Base-by-base conservation (phyloP, 345 rosid species). In the Populus simonii region DNA sequence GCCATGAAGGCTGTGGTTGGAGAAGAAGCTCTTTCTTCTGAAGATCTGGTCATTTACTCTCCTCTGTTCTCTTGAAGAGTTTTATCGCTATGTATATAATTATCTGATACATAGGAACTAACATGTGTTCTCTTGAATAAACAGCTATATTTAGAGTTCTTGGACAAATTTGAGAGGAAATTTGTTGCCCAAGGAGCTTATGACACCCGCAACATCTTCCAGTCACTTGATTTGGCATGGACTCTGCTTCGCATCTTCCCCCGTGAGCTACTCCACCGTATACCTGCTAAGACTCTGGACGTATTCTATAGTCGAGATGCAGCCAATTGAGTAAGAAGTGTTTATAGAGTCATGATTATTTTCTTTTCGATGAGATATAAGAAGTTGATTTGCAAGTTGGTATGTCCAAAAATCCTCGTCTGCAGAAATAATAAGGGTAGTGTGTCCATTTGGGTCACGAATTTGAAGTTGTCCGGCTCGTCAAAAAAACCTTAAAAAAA, bases 1-100 rank as follows among this genome's bases (percentile, higher is more conserved):
- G 99, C 99, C 66, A 95, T 95, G 99, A 92, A 95, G 86, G 98
- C 98, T 71, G 99, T 95, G 84, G 99, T 95, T 22, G 99, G 99
- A 90, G 98, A 93, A 81, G 98, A 94, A 91, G 98, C 98, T 29
- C 97, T 94, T 75, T 94, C 97, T 74, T 92, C 97, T 6, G 98
- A 94, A 88, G 98, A 94, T 77, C 85, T 94, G 98, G 98, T 94
- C 72, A 71, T 74, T 71, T 45, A 63, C 82, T 74, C 47, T 79
- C 74, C 74, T 77, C 36, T 74, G 66, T 23, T 47, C 33, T n/a
- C 76, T 11, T 72, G 35, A 75, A 53, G 33, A 71, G 25, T 53
- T 67, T 71, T 18, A 13, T 67, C 76, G 3, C 39, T 43, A 8
- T 66, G 22, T 7, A 70, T n/a, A 47, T n/a, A 29, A 69, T 49